Evolutionary conservation across 2,329 filamentous ascomycete species (phyloP), one percentile per base, ranked within the genome.

Genomic region (Trichophyton simii): DNA sequence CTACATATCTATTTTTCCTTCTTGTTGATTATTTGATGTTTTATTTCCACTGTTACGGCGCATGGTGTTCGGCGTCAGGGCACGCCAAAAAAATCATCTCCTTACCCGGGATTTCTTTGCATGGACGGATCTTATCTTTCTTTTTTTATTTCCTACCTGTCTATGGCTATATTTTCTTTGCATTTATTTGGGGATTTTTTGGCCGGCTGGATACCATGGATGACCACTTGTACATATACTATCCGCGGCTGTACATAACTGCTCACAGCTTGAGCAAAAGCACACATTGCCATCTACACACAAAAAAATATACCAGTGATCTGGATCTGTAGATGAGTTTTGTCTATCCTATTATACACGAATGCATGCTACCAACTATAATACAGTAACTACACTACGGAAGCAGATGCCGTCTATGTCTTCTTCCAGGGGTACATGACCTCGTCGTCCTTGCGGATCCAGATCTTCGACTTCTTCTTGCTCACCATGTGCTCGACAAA

Each of bases 401-500:
- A 42, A 4, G 11, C 8, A n/a, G 38, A 22, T 4, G 18, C 18
- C n/a, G 2, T 13, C 15, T 20, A 50, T 25, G 46, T 50, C 46
- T 25, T 50, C 73, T 83, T 85, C 71, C 78, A 85, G 4, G 84
- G 84, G 70, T 84, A 87, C 64, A 77, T 79, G 20, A 91, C 78
- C 60, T 85, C 81, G 71, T 91, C 88, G 72, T 90, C 88, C 80
- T 94, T 96, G 70, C 88, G 84, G 70, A 89, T 79, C 83, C 87
- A 95, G 66, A 96, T 84, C 79, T 91, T 90, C 72, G 86, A 87
- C 82, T 87, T 89, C 83, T 90, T 95, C 82, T 96, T 96, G 63
- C 83, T 95, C 15, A 81, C 78, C 50, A 83, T 78, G 76, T 99
- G 91, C 80, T 97, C 94, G 50, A 92, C 92, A 83, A 92, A 96